Evolutionary conservation across 345 rosid species (phyloP).

Genomic region (Moringa oleifera): DNA sequence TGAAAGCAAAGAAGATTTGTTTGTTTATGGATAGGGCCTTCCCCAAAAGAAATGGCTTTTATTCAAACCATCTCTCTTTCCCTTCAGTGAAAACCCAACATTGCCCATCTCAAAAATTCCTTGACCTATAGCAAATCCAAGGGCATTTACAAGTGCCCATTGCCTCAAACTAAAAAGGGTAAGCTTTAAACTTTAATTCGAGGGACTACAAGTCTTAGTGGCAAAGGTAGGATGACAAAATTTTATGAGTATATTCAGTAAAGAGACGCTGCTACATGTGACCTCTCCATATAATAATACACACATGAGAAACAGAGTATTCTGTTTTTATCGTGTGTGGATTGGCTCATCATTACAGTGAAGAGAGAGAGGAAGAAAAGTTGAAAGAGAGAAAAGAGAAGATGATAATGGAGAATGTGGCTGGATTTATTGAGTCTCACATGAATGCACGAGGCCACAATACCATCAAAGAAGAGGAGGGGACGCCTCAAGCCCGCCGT

Average conservation of each 20-base stretch:
- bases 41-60: constrained; percentile 14
- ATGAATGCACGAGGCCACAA: constrained; percentile 45
- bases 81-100: constrained; percentile 14
- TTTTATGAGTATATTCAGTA: constrained; percentile 2
- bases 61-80: constrained; percentile 14
- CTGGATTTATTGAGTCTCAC: constrained; percentile 35
- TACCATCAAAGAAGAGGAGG: constrained; percentile 8
- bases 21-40: neutral
- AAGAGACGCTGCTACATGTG: constrained; percentile 19
- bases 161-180: constrained; percentile 4
- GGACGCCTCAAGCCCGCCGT: constrained; percentile 9
- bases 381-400: too few relatives aligned
- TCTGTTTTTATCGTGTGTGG: constrained; percentile 4
- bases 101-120: constrained; percentile 9
- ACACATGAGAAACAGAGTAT: neutral
- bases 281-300: constrained; percentile 3
- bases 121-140: neutral
- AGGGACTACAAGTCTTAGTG: neutral
- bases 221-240: constrained; percentile 3
- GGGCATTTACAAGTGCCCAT: constrained; percentile 21
- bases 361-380: neutral
- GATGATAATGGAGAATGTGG: constrained; percentile 11
- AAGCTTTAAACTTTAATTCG: neutral
- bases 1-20: constrained; percentile 13
- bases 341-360: constrained; percentile 12